phyloP scores from a whole-genome alignment of 2,329 filamentous ascomycete species.

The Dothiorella sarmentorum region DNA sequence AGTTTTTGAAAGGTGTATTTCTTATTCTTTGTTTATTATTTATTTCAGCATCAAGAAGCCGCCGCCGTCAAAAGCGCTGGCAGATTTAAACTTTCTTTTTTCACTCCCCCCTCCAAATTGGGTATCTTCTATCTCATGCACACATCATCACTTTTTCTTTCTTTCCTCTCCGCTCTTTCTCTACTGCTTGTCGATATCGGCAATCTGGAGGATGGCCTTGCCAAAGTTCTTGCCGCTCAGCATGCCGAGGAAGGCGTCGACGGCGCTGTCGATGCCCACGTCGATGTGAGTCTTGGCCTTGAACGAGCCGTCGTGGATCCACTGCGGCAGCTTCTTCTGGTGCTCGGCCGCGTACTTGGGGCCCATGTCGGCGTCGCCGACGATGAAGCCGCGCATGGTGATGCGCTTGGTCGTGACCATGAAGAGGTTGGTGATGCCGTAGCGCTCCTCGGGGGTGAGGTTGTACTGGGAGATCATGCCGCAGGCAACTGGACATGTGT shows the following conservation, averaged over 20 bases:
- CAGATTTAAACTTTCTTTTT: too few relatives aligned
- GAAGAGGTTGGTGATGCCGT: constrained; percentile 65
- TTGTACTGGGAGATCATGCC: constrained; percentile 79
- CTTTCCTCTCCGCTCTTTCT: background rate
- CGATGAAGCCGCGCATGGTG: constrained; percentile 73
- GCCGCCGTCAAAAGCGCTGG: too few relatives aligned
- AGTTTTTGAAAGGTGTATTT: too few relatives aligned
- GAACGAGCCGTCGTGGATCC: constrained; percentile 72
- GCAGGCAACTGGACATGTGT: constrained; percentile 48
- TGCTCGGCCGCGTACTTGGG: constrained; percentile 66
- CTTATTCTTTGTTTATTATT: too few relatives aligned
- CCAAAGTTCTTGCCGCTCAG: constrained; percentile 78
- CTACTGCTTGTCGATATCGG: constrained; percentile 33
- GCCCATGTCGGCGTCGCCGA: constrained; percentile 62
- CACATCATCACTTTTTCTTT: background rate
- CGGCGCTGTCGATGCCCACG: constrained; percentile 72
- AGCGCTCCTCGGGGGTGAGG: constrained; percentile 51
- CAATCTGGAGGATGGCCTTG: constrained; percentile 74
- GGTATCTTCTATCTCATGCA: too few relatives aligned
- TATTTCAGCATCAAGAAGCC: too few relatives aligned
- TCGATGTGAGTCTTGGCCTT: constrained; percentile 67
- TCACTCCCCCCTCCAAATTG: too few relatives aligned
- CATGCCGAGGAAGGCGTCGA: constrained; percentile 71
- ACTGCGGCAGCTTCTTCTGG: constrained; percentile 70
- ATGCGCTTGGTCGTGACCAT: constrained; percentile 65